Conservation (phyloP, 2,329 filamentous ascomycete species). For the Neophaeococcomyces mojaviensis region DNA sequence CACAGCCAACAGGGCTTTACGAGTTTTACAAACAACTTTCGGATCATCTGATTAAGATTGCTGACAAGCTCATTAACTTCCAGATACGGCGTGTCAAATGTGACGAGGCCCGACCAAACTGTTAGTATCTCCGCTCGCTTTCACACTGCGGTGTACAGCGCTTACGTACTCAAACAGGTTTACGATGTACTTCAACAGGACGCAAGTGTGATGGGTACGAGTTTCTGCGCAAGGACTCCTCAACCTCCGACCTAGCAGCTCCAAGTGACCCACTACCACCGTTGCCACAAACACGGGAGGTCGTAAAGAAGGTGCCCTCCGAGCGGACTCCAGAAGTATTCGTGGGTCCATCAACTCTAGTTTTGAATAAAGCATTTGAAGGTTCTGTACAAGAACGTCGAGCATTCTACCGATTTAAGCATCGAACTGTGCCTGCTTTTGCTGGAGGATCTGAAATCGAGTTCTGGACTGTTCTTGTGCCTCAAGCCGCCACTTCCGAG, state of each 20-base stretch:
- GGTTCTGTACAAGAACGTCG: slow-evolving; percentile 47
- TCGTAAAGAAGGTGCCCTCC: background rate
- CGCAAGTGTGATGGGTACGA: slow-evolving; percentile 53
- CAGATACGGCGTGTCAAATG: slow-evolving; percentile 16
- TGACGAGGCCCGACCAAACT: slow-evolving; percentile 26
- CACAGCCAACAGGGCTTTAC: too few relatives aligned
- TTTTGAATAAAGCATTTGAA: slow-evolving; percentile 32
- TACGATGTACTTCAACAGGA: slow-evolving; percentile 53
- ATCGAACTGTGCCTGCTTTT: slow-evolving; percentile 54
- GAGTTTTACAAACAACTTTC: too few relatives aligned
- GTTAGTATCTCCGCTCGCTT: slow-evolving; percentile 11
- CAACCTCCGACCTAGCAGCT: slow-evolving; percentile 8
- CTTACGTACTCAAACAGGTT: slow-evolving; percentile 29
- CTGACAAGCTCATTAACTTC: background rate
- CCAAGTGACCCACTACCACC: slow-evolving; percentile 12
- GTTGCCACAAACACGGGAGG: slow-evolving; percentile 20
- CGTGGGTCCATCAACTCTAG: too few relatives aligned
- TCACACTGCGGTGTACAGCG: slow-evolving; percentile 9
- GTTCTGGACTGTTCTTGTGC: slow-evolving; percentile 57
- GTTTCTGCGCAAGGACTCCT: slow-evolving; percentile 28
- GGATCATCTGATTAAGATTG: too few relatives aligned
- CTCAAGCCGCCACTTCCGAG: slow-evolving; percentile 57
- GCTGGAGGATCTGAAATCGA: slow-evolving; percentile 60
- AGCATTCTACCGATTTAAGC: slow-evolving; percentile 57
- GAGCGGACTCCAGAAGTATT: slow-evolving; percentile 27